These are phyloP conservation scores for Mycosphaerella arachidis DNA, from an alignment of 2,329 filamentous ascomycete species.

Conservation along the genomic window DNA sequence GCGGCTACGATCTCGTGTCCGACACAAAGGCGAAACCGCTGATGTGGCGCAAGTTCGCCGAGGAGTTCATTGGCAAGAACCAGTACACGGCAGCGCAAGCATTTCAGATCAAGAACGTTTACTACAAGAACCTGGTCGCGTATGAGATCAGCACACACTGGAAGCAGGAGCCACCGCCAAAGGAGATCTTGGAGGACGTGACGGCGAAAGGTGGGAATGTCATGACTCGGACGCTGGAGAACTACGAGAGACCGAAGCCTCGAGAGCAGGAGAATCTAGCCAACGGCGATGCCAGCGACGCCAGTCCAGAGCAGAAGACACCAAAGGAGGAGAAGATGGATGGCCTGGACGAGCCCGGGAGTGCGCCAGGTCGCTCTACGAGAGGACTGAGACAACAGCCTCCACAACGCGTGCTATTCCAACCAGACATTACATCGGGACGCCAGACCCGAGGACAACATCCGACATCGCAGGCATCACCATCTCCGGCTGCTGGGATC, in stretches of 20 bases:
- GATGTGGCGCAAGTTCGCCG: conserved; percentile 75
- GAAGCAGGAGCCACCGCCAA: conserved; percentile 75
- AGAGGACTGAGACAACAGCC: conserved; percentile 64
- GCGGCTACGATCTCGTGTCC: conserved; percentile 77
- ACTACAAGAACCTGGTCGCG: conserved; percentile 80
- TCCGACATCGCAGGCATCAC: conserved; percentile 33
- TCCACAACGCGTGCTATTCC: conserved; percentile 76
- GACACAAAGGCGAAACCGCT: conserved; percentile 69
- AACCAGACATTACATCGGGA: conserved; percentile 67
- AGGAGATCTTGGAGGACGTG: conserved; percentile 76
- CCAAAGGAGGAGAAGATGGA: conserved; percentile 50
- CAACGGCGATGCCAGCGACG: conserved; percentile 52
- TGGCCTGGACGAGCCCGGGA: conserved; percentile 47
- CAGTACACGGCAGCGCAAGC: conserved; percentile 76
- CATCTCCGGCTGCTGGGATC: conserved; percentile 44
- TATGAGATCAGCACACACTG: conserved; percentile 79
- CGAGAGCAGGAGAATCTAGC: conserved; percentile 44
- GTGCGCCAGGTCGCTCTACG: conserved; percentile 31
- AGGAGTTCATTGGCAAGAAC: conserved; percentile 69
- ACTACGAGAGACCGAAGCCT: conserved; percentile 55
- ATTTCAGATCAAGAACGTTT: conserved; percentile 80
- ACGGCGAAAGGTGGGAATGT: conserved; percentile 77
- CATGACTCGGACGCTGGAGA: conserved; percentile 73
- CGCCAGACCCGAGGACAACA: conserved; percentile 57
- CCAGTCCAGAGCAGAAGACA: conserved; percentile 44